A percentile compares a stretch with the other conserved stretches of the same genome.
Conservation (phyloP, 208 protist species). For the Leishmania aethiopica region DNA sequence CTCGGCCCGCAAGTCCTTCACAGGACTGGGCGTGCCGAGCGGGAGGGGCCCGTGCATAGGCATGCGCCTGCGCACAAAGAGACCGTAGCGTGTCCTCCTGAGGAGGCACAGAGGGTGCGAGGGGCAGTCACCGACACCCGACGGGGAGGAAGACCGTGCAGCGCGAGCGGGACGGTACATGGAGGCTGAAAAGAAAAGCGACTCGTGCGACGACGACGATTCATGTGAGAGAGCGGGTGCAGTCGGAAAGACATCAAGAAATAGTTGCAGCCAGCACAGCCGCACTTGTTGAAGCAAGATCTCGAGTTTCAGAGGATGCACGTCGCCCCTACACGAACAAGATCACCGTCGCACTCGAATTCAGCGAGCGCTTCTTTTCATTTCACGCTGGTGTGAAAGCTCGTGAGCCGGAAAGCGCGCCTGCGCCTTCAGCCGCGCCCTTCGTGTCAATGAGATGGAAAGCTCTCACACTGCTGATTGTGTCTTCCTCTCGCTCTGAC, state of each 20-base stretch:
- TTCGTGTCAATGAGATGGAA: not conserved
- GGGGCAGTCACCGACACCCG: not conserved
- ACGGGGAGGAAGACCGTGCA: not conserved
- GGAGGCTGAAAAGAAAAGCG: no score
- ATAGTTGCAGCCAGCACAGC: not conserved
- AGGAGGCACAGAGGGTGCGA: not conserved
- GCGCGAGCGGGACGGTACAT: no score
- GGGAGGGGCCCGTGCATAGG: not conserved
- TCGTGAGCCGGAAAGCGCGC: not conserved
- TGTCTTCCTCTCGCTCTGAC: not conserved
- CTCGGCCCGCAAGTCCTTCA: not conserved
- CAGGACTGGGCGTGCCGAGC: not conserved
- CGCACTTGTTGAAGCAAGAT: not conserved
- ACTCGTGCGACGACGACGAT: not conserved
- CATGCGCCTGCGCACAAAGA: not conserved
- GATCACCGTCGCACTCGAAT: not conserved
- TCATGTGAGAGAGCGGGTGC: not conserved
- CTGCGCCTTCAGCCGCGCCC: not conserved
- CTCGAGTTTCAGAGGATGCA: not conserved
- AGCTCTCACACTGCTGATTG: no score
- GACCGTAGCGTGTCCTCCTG: no score
- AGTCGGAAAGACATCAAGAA: not conserved
- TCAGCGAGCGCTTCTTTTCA: not conserved
- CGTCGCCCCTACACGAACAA: not conserved
- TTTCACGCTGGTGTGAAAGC: not conserved